Conservation (phyloP, 1,284 basidiomycete species). For the Cystobasidium pallidum region DNA sequence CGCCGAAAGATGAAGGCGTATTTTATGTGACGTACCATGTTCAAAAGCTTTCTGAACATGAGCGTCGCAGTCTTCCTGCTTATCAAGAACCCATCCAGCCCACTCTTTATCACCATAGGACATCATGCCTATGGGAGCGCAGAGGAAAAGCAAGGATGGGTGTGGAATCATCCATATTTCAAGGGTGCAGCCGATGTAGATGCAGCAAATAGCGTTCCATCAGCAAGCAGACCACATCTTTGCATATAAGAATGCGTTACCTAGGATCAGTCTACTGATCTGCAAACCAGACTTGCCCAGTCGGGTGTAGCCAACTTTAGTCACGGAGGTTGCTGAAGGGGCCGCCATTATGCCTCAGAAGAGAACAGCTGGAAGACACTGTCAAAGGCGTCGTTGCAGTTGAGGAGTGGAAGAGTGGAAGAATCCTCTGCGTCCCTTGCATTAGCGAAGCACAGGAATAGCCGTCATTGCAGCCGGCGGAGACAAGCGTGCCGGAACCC, state of each 20-base stretch:
- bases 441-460: neutral
- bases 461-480: neutral
- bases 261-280: slow-evolving; percentile 58
- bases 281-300: slow-evolving; percentile 63
- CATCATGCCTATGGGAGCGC: slow-evolving; percentile 42
- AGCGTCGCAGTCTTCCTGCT: slow-evolving; percentile 62
- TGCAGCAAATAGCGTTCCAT: neutral
- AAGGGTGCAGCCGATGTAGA: neutral
- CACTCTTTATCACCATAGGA: slow-evolving; percentile 42
- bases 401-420: no score
- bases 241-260: neutral
- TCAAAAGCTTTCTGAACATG: slow-evolving; percentile 65
- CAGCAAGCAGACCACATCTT: neutral
- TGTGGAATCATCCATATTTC: neutral
- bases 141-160: neutral
- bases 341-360: slow-evolving; percentile 9
- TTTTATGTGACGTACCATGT: slow-evolving; percentile 62
- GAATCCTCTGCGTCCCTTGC: no score
- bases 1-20: neutral
- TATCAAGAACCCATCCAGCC: slow-evolving; percentile 63
- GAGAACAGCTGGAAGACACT: no score
- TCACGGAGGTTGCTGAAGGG: slow-evolving; percentile 11
- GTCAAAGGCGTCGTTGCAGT: no score
- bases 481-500: neutral
- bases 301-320: slow-evolving; percentile 43